Conservation (phyloP, 768 basidiomycete genomes). For the Gloeophyllum trabeum region DNA sequence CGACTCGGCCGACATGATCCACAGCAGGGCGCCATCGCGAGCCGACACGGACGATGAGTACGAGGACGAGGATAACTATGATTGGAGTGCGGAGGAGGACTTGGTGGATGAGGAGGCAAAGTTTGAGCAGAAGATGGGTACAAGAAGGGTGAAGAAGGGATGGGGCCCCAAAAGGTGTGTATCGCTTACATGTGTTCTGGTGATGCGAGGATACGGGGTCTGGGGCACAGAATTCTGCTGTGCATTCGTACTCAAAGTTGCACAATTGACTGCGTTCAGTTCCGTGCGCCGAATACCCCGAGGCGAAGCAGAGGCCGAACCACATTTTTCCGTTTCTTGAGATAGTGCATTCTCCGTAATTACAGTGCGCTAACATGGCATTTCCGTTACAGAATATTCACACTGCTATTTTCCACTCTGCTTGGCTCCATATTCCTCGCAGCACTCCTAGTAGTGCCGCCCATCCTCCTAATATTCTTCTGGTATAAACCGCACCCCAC, state of each 20-base stretch:
- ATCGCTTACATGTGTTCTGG: not conserved
- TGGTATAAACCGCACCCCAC: conserved; percentile 57
- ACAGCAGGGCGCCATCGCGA: conserved; percentile 29
- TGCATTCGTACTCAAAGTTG: too few relatives aligned
- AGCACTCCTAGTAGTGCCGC: conserved; percentile 46
- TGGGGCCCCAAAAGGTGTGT: conserved; percentile 45
- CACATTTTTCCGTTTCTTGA: too few relatives aligned
- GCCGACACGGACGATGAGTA: conserved; percentile 49
- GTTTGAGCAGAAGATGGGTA: conserved; percentile 50
- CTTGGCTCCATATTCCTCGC: conserved; percentile 63
- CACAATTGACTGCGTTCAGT: too few relatives aligned
- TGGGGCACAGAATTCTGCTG: too few relatives aligned
- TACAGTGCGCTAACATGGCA: too few relatives aligned
- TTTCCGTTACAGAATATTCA: conserved; percentile 33
- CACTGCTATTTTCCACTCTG: conserved; percentile 58
- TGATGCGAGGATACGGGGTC: too few relatives aligned
- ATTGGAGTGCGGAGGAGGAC: conserved; percentile 76
- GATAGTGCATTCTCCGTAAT: too few relatives aligned
- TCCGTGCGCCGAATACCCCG: too few relatives aligned
- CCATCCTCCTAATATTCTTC: conserved; percentile 53
- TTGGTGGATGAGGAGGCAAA: conserved; percentile 59
- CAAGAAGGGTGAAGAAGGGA: conserved; percentile 26
- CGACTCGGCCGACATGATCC: conserved; percentile 9
- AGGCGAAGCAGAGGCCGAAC: too few relatives aligned
- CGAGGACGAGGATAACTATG: conserved; percentile 43